Conservation (phyloP, 192 early-diverging fungal genomes). For the Geosiphon pyriformis region DNA sequence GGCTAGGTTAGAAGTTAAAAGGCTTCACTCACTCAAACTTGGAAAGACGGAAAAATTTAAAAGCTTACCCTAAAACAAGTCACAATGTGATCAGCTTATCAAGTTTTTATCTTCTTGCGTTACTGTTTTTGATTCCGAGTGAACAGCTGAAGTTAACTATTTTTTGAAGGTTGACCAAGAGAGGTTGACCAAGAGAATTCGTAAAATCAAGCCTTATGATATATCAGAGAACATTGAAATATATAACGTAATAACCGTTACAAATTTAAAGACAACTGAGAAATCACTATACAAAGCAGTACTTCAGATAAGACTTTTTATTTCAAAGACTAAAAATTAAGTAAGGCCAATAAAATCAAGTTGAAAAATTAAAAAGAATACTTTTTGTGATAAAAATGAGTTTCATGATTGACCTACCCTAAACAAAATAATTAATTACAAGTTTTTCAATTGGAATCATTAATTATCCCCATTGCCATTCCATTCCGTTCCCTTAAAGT, state of each 20-base stretch:
- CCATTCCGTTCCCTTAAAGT: too few species aligned
- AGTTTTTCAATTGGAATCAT: too few species aligned
- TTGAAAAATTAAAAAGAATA: neutral
- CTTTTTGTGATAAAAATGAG: slow-evolving; percentile 27
- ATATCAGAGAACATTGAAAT: neutral
- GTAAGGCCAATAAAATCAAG: too few species aligned
- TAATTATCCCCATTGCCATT: too few species aligned
- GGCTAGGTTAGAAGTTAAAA: slow-evolving; percentile 28
- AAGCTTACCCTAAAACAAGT: slow-evolving; percentile 47
- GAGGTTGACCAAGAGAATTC: too few species aligned
- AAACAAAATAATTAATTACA: too few species aligned
- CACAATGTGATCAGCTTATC: slow-evolving; percentile 39
- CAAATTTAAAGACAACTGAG: slow-evolving; percentile 39
- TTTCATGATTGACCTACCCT: too few species aligned
- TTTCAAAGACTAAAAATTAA: slow-evolving; percentile 7
- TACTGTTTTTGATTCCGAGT: slow-evolving; percentile 37
- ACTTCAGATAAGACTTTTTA: slow-evolving; percentile 38
- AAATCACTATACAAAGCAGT: slow-evolving; percentile 37
- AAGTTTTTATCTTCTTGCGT: slow-evolving; percentile 29
- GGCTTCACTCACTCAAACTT: neutral
- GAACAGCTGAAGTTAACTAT: slow-evolving; percentile 31
- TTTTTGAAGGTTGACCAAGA: too few species aligned
- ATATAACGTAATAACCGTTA: slow-evolving; percentile 27
- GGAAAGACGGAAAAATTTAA: neutral
- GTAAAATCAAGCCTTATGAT: too few species aligned